Percentiles rank a stretch among this genome's conserved stretches.
These are phyloP conservation scores for Lepiota venenata DNA, from an alignment of 768 basidiomycete genomes.

Conservation along the genomic window DNA sequence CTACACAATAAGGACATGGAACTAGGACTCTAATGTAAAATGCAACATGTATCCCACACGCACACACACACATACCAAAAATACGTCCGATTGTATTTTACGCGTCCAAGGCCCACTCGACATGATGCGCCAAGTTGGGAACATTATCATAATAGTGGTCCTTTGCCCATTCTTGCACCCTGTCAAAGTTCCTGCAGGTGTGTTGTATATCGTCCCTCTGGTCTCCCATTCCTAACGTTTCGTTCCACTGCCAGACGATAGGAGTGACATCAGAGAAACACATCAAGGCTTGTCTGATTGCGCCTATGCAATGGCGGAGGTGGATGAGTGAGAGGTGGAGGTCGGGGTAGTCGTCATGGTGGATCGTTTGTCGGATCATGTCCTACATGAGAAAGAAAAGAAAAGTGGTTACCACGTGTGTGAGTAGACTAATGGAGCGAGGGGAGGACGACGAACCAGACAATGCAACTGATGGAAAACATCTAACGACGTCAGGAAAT, in stretches of 20 bases:
- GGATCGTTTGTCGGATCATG: constrained; percentile 15
- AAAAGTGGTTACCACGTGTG: background rate
- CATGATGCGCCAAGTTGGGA: background rate
- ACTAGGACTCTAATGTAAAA: too few relatives aligned
- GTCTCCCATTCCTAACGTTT: background rate
- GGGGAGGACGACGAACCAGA: constrained; percentile 15
- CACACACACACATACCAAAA: too few relatives aligned
- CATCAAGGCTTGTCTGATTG: constrained; percentile 19
- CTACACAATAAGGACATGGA: too few relatives aligned
- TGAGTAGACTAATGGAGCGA: background rate
- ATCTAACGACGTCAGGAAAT: constrained; percentile 20
- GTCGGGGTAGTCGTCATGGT: constrained; percentile 15
- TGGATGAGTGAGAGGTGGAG: constrained; percentile 14
- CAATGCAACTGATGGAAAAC: constrained; percentile 26
- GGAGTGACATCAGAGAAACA: constrained; percentile 18
- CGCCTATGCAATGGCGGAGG: constrained; percentile 19
- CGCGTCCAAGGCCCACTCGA: constrained; percentile 4
- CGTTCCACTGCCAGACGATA: constrained; percentile 21
- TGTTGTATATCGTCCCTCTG: constrained; percentile 13
- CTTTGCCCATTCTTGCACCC: constrained; percentile 17
- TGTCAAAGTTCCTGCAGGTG: constrained; percentile 18
- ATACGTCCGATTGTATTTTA: background rate
- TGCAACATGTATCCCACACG: too few relatives aligned
- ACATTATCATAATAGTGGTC: constrained; percentile 7
- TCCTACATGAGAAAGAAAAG: constrained; percentile 14